Evolutionary conservation across 1,139 yeast species (phyloP), one percentile per base, ranked within the genome.

Genomic region (Debaryomyces coudertii): DNA sequence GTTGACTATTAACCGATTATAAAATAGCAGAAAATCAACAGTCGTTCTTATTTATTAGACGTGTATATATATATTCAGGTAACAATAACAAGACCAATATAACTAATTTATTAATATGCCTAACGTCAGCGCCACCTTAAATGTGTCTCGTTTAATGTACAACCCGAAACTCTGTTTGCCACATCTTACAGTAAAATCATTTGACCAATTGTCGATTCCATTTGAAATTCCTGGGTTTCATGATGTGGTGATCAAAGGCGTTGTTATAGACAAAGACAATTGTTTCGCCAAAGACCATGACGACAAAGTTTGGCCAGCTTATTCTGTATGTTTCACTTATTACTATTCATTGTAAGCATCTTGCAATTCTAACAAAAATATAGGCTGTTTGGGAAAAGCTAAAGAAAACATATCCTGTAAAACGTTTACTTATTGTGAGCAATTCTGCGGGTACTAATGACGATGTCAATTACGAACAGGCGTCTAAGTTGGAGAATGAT

Each of bases 391-490:
- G 95, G 95, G 66, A 71, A 5, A 58, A 63, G 25, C 71, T 92
- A 45, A 73, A 76, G 42, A 56, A 62, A 5, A 58, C 66, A 2
- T 90, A 86, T 56, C 92, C 95, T 0, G 81, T 76, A 31, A 83
- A 81, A n/a, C 73, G 76, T 23, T 62, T 92, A 18, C 69, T 90
- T 28, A 87, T 93, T 31, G 97, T 93, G 3, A 87, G 96, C 57
- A 93, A 93, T 60, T 88, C 96, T 0, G 97, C 98, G 0, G 99
- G 99, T 0, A 88, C 97, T 1, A 74, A 78, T 47, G 95, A 85
- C 54, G 97, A 92, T 58, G 57, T 55, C 1, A 76, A 71, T 40
- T 78, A 81, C 53, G 51, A 52, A n/a, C 87, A 87, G 58, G 97
- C 97, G 0, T 47, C 58, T 23, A 60, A 68, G n/a, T 65, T 92